These are phyloP conservation scores for Perkinsus olseni DNA, from an alignment of 169 alveolate species.

Conservation along the genomic window DNA sequence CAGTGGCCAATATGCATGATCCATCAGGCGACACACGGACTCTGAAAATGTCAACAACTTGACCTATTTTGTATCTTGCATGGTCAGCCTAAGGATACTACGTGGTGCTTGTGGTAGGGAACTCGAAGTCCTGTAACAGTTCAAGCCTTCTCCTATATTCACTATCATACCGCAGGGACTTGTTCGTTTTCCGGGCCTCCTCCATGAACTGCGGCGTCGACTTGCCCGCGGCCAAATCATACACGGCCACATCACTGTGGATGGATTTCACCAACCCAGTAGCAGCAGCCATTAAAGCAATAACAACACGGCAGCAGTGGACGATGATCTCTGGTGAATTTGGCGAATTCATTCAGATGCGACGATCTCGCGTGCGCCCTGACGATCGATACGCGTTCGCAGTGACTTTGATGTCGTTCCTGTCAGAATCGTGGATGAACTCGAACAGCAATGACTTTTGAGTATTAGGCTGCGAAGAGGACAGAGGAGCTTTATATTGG, in stretches of 20 bases:
- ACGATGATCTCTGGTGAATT: no score
- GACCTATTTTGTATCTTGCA: not conserved
- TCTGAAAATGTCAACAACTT: constrained; percentile 51
- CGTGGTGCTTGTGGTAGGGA: constrained; percentile 24
- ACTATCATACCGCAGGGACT: constrained; percentile 57
- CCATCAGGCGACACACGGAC: constrained; percentile 62
- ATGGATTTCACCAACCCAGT: not conserved
- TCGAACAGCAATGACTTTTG: no score
- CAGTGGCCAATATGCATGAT: constrained; percentile 62
- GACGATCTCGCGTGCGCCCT: no score
- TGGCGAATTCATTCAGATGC: no score
- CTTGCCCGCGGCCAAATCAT: constrained; percentile 73
- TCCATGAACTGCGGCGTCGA: constrained; percentile 65
- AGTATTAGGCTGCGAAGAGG: no score
- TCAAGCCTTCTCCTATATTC: constrained; percentile 68
- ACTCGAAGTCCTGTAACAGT: constrained; percentile 72
- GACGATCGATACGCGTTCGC: no score
- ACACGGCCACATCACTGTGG: constrained; percentile 57
- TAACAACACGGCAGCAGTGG: no score
- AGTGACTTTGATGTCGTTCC: no score
- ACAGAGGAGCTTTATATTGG: no score
- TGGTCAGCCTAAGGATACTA: not conserved
- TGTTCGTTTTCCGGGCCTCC: constrained; percentile 65
- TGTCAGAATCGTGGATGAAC: no score
- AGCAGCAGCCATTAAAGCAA: not conserved